Evolutionary conservation across 257 asterid genomes (phyloP), one percentile per base, ranked within the genome.

Genomic region (Nicotiana obtusifolia): DNA sequence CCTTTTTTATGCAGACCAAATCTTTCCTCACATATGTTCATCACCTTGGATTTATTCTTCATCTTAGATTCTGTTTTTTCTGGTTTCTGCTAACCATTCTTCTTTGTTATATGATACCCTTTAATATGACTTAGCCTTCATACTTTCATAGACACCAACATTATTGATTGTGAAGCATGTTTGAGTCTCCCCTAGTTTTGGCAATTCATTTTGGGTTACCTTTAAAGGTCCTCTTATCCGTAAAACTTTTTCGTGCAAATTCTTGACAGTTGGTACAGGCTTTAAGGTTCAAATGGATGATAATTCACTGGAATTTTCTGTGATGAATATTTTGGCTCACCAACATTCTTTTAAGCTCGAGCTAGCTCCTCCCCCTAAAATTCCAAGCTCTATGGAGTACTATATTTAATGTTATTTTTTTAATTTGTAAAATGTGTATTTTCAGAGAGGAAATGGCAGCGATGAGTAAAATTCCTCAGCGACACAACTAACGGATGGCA

Each of bases 391-490:
- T 35, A 20, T 76, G 16, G 47, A 60, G 41, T 54, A 15, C 76
- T 9, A 17, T 62, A 24, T 76, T 19, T 66, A 33, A 30, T 14
- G 62, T 57, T n/a, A n/a, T 6, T 54, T 52, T 26, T 59, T 81
- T 5, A 41, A 28, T 28, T 15, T 65, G 66, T 78, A 41, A 56
- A 81, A 65, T 64, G 66, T 10, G 20, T 65, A 80, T 66, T 87
- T 88, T 77, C 95, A 94, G 98, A 93, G 80, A 91, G 90, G 87
- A 94, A 89, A 84, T 94, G 98, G 98, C 83, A 89, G 86, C 88
- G 97, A 87, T 94, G 84, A 92, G 61, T 11, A 56, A 53, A 54
- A 61, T 15, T 82, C 66, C 77, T 81, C 28, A 44, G 62, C 77
- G 81, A 78, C 81, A 41, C 78, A 81, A 76, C 78, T 78, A 56